Evolutionary conservation across 1,139 yeast species (phyloP).

Genomic region (Magnusiomyces paraingens): DNA sequence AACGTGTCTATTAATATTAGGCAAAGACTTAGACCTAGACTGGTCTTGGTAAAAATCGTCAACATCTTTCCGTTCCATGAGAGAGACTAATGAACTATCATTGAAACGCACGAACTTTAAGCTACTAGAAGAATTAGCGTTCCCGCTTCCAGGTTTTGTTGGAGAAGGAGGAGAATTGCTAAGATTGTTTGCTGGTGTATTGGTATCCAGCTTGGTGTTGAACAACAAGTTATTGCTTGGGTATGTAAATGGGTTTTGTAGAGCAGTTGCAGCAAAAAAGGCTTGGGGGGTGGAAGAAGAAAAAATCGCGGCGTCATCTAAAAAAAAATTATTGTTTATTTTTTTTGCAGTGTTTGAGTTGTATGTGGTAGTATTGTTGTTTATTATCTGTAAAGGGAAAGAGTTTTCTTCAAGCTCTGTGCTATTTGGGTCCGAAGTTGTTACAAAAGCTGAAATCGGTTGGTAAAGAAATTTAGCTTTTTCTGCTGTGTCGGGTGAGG

Average conservation of each 20-base stretch:
- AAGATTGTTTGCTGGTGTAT: neutral
- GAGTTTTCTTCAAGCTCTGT: neutral
- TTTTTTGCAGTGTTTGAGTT: neutral
- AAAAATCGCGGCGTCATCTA: neutral
- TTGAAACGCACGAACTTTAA: neutral
- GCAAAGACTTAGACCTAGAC: neutral
- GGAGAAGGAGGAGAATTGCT: neutral
- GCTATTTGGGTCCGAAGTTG: neutral
- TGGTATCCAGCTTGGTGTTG: neutral
- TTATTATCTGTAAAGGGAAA: neutral
- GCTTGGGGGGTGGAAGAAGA: neutral
- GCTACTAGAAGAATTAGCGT: neutral
- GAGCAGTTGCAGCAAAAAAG: neutral
- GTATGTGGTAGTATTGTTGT: neutral
- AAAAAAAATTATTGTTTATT: neutral
- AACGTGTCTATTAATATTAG: neutral
- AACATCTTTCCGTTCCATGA: neutral
- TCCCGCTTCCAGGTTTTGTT: neutral
- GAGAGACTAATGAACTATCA: neutral
- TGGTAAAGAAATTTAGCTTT: neutral
- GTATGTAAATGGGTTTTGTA: neutral
- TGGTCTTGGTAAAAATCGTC: neutral
- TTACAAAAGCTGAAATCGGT: neutral
- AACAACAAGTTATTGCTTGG: too few relatives aligned
- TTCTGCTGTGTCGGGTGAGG: constrained; percentile 2